These are phyloP conservation scores for Favolaschia claudopus DNA, from an alignment of 768 basidiomycete genomes.

Conservation along the genomic window DNA sequence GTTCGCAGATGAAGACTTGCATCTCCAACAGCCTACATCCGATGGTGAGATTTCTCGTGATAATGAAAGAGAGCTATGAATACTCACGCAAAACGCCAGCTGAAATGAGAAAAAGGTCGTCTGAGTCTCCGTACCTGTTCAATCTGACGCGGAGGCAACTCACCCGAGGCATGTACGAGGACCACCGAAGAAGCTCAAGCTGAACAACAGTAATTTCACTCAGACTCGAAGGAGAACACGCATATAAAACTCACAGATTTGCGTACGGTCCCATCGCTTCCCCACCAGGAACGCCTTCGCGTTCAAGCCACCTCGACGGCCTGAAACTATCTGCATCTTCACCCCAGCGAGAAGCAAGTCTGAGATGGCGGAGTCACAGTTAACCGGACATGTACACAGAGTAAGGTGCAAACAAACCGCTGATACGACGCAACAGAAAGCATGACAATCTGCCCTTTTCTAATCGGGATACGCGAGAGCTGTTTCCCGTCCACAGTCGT, in stretches of 20 bases:
- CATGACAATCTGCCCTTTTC: slow-evolving; percentile 6
- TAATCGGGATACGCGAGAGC: not conserved
- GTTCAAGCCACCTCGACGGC: slow-evolving; percentile 3
- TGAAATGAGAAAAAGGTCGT: not conserved
- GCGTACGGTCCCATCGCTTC: slow-evolving; percentile 13
- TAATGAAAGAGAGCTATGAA: not conserved
- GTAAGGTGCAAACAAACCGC: not conserved
- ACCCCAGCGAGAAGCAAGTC: slow-evolving; percentile 9
- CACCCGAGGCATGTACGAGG: slow-evolving; percentile 12
- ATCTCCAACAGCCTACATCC: slow-evolving; percentile 2
- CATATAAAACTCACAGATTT: slow-evolving; percentile 9
- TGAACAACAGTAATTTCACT: not conserved
- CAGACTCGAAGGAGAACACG: not conserved
- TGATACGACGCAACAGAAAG: slow-evolving; percentile 1
- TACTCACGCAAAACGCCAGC: slow-evolving; percentile 10
- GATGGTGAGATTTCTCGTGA: not conserved
- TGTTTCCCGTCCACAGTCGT: not conserved
- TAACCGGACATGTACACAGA: too few relatives aligned
- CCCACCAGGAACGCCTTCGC: not conserved
- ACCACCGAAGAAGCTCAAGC: slow-evolving; percentile 6
- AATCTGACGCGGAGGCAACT: not conserved
- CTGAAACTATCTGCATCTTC: slow-evolving; percentile 8
- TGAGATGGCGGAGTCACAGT: not conserved
- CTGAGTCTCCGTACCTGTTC: not conserved
- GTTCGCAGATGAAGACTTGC: not conserved